phyloP scores from a whole-genome alignment of 345 rosid species.

The Isatis tinctoria region DNA sequence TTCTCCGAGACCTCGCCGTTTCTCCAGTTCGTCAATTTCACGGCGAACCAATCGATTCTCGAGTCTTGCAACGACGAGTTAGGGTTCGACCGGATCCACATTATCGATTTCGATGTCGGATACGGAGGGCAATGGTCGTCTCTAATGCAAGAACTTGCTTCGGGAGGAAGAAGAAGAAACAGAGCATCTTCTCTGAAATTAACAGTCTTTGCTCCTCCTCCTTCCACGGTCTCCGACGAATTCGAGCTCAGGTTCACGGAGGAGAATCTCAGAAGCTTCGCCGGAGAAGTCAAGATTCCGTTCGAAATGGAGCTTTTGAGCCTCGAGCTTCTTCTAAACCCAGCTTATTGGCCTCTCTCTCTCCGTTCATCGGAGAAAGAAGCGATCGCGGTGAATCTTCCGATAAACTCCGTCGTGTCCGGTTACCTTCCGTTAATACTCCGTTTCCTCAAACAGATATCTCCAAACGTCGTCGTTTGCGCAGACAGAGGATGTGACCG shows the following conservation, averaged over 20 bases:
- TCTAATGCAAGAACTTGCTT: constrained; percentile 81
- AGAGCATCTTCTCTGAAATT: constrained; percentile 55
- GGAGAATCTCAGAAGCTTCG: constrained; percentile 65
- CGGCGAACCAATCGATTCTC: constrained; percentile 81
- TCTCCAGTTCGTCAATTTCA: constrained; percentile 80
- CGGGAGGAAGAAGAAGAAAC: constrained; percentile 26
- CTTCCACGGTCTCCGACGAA: constrained; percentile 43
- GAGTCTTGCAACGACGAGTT: constrained; percentile 49
- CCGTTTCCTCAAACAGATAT: constrained; percentile 63
- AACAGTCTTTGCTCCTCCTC: constrained; percentile 57
- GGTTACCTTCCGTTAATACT: constrained; percentile 56
- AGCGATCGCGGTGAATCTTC: constrained; percentile 75
- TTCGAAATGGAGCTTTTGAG: constrained; percentile 63
- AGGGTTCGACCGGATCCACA: constrained; percentile 62
- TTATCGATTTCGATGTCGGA: constrained; percentile 82
- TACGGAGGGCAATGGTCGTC: constrained; percentile 96
- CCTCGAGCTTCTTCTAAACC: constrained; percentile 47
- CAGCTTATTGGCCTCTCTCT: constrained; percentile 48
- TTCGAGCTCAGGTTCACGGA: constrained; percentile 65
- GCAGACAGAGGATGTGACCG: constrained; percentile 77
- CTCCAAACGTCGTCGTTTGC: constrained; percentile 78
- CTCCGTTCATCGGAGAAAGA: constrained; percentile 43
- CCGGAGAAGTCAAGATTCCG: constrained; percentile 56
- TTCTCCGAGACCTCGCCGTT: constrained; percentile 89
- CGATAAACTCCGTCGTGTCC: constrained; percentile 53